Evolutionary conservation across 768 basidiomycete species (phyloP), one percentile per base, ranked within the genome.

Genomic region (Collybia sp.): DNA sequence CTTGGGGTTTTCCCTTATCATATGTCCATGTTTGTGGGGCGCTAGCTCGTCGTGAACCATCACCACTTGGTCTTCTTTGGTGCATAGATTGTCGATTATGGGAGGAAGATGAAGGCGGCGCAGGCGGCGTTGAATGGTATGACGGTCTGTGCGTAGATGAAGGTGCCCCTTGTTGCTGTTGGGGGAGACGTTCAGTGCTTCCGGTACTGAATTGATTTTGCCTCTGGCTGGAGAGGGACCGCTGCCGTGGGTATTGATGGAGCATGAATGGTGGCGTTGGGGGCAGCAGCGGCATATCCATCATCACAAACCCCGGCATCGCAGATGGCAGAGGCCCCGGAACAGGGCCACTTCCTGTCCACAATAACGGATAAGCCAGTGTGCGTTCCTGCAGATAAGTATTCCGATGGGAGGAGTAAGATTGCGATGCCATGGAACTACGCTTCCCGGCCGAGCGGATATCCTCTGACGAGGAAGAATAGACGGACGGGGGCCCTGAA

Each of bases 211-310:
- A 60, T 36, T 59, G 43, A 10, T 63, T 66, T n/a, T 65, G 58
- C n/a, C 68, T 55, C n/a, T 69, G 64, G 3, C 60, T 53, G 9
- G 61, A 59, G 16, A 65, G 63, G 2, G 70, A 69, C 53, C 50
- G 52, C 30, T 60, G 63, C 17, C 73, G 69, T 25, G 77, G 71
- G 46, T 72, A 79, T 47, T 79, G 73, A 45, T 79, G 78, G 67
- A 84, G 73, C 82, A 87, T 86, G 63, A 88, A 88, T 11, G 86
- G 84, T 17, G 86, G 77, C 1, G 80, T 72, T 5, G 86, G 86
- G 9, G 86, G 86, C 25, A 88, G 70, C 9, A 88, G 66, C 6
- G 85, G 83, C 75, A 79, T 77, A 52, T 86, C 82, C 63, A 80
- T 66, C 44, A 72, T 64, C 46, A 69, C 45, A 42, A 47, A 72